Percentiles rank a stretch among this genome's conserved stretches.
These are phyloP conservation scores for Leccinum pellstonianum DNA, from an alignment of 768 basidiomycete species.

Conservation along the genomic window DNA sequence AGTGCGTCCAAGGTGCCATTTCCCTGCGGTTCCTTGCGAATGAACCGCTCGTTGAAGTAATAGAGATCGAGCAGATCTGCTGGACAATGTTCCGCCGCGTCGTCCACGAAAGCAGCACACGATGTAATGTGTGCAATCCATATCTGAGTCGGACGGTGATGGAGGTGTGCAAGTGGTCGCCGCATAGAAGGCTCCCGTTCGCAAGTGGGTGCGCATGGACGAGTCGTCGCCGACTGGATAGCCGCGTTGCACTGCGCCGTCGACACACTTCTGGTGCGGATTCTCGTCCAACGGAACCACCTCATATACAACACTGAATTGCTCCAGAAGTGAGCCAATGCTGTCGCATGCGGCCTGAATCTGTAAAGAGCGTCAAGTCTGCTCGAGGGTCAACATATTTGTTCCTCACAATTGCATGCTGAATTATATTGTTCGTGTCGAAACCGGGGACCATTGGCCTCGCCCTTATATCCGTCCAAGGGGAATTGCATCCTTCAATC, in stretches of 20 bases:
- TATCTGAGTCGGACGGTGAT: neutral
- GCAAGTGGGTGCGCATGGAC: neutral
- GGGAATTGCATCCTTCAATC: neutral
- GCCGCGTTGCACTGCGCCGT: neutral
- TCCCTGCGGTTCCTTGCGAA: neutral
- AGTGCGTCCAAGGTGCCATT: neutral
- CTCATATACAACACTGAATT: neutral
- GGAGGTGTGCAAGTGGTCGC: neutral
- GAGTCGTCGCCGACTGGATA: neutral
- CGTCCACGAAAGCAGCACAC: neutral
- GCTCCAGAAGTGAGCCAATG: neutral
- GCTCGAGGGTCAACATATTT: neutral
- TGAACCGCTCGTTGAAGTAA: neutral
- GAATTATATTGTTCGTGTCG: neutral
- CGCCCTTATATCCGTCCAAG: neutral
- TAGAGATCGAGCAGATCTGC: neutral
- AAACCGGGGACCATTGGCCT: neutral
- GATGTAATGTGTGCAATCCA: neutral
- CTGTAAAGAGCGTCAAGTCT: neutral
- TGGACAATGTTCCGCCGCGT: neutral
- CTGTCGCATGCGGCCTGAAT: neutral
- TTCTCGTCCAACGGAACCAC: neutral
- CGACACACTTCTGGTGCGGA: neutral
- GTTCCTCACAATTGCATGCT: neutral
- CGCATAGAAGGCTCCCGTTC: neutral